Conservation (phyloP, 2,329 filamentous ascomycete genomes). For the Colletotrichum lentis region DNA sequence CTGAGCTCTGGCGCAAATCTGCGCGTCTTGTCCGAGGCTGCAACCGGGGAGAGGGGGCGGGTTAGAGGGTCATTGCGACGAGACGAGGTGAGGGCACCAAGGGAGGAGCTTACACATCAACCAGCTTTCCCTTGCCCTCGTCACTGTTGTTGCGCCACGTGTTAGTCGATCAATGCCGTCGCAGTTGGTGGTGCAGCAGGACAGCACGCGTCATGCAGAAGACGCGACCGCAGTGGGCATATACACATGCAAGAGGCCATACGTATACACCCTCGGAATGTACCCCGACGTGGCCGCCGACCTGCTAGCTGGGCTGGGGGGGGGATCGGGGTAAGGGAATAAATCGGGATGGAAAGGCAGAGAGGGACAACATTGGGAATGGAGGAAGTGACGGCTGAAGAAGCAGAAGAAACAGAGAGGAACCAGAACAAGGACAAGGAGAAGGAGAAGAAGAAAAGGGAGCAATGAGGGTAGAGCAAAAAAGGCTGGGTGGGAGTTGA, state of each 20-base stretch:
- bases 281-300: not conserved
- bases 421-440: not conserved
- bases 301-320: slow-evolving; percentile 6
- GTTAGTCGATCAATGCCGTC: slow-evolving; percentile 23
- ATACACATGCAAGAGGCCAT: not conserved
- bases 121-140: slow-evolving; percentile 52
- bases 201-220: not conserved
- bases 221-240: not conserved
- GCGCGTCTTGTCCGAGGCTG: slow-evolving; percentile 41
- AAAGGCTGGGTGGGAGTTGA: slow-evolving; percentile 26
- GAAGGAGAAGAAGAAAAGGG: slow-evolving; percentile 35
- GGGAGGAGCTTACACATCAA: slow-evolving; percentile 45
- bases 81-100: slow-evolving; percentile 30
- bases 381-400: not conserved
- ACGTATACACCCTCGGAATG: not conserved
- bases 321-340: not conserved
- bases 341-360: not conserved
- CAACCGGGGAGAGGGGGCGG: slow-evolving; percentile 22
- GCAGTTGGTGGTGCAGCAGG: slow-evolving; percentile 20
- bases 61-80: slow-evolving; percentile 37
- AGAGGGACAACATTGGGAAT: not conserved
- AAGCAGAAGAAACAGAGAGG: not conserved
- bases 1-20: slow-evolving; percentile 39
- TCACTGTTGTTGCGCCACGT: slow-evolving; percentile 42
- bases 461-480: slow-evolving; percentile 38